Evolutionary conservation across 352 stramenopile species (phyloP).

Genomic region (Phytophthora macrochlamydospora): DNA sequence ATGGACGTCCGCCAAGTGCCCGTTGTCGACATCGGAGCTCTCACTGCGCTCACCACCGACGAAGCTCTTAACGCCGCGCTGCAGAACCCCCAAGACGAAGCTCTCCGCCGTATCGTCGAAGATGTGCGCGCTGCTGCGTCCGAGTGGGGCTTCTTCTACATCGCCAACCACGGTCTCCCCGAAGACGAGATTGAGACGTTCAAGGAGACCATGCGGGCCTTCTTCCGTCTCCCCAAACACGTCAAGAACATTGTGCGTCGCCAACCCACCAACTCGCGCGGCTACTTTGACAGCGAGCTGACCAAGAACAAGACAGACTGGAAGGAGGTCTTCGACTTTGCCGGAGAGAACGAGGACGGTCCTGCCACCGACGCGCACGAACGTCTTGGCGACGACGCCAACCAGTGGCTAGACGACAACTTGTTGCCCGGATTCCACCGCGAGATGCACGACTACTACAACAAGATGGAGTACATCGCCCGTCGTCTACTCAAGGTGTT

Average conservation of each 20-base stretch:
- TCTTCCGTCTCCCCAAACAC: conserved; percentile 82
- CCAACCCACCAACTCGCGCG: conserved; percentile 80
- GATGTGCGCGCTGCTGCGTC: conserved; percentile 34
- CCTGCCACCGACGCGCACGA: conserved; percentile 52
- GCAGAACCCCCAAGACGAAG: not conserved
- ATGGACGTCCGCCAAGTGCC: conserved; percentile 40
- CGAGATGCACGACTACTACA: conserved; percentile 44
- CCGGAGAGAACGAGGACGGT: conserved; percentile 43
- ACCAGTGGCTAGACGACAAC: conserved; percentile 74
- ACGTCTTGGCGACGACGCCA: conserved; percentile 84
- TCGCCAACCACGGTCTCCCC: conserved; percentile 80
- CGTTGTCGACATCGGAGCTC: conserved; percentile 49
- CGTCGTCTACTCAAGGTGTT: conserved; percentile 58
- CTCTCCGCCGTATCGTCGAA: conserved; percentile 32
- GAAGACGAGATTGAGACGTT: conserved; percentile 65
- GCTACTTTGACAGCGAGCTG: conserved; percentile 94
- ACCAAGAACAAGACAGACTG: conserved; percentile 94
- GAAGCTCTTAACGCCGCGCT: conserved; percentile 31
- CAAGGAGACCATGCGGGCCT: conserved; percentile 61
- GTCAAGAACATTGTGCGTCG: conserved; percentile 67
- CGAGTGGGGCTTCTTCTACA: conserved; percentile 94
- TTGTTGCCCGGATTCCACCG: conserved; percentile 60
- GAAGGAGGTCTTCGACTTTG: conserved; percentile 90
- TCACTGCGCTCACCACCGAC: conserved; percentile 44
- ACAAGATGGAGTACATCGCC: conserved; percentile 52